Base-by-base conservation (phyloP, 306 rosid genomes). In the Prunus mira region DNA sequence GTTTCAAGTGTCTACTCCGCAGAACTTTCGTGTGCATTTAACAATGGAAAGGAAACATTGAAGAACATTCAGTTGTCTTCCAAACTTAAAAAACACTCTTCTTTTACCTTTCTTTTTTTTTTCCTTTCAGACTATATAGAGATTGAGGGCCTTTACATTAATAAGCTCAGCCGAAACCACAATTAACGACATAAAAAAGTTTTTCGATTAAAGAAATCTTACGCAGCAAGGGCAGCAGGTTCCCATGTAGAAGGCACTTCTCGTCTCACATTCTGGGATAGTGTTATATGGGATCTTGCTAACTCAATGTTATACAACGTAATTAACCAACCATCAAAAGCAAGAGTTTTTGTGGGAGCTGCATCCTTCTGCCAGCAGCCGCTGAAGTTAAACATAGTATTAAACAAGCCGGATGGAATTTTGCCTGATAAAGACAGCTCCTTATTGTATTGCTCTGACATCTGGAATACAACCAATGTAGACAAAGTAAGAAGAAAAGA, bases 201-300 rank as follows among this genome's bases (percentile, higher is more conserved):
- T 20, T 19, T 63, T 43, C 46, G 22, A 43, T 27, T 67, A 45
- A 46, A 32, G 76, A 54, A 45, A 58, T 18, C 95, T 85, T 86
- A 94, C 98, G 82, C 91, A 1, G 97, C 92, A 81, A 94, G 89
- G 30, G 95, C 95, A 75, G 87, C 83, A 30, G 98, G 95, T 66
- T 94, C 91, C 98, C 98, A 94, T 2, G 87, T 69, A 67, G 83
- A 72, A 54, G 98, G 98, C 56, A 92, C 92, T 34, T 90, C 95
- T 10, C 79, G 84, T 80, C 73, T 90, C 60, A 94, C 88, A 14
- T 80, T 70, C 52, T 94, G 84, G 45, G 87, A 85, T 24, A 94
- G 87, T 8, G 89, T 46, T 57, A 94, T 72, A 13, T 85, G 81
- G 20, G 92, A 76, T 83, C 89, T 87, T 54, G 85, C 88, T 71